phyloP scores from a whole-genome alignment of 495 filamentous ascomycete species.

The Penicillium tannophilum region DNA sequence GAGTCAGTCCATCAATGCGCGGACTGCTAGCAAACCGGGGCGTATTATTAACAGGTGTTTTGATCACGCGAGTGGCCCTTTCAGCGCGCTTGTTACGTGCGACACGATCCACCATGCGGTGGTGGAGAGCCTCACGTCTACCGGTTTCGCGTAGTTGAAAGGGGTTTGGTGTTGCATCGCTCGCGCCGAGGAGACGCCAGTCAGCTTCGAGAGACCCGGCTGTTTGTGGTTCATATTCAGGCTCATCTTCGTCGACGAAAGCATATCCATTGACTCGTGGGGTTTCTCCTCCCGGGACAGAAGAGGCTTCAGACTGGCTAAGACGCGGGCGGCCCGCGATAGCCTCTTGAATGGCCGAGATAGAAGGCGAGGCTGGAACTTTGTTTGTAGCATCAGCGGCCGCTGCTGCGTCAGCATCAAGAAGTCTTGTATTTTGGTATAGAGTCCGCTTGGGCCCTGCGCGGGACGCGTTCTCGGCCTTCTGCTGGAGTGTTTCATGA shows the following conservation, averaged over 20 bases:
- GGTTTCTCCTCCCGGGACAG: slow-evolving; percentile 64
- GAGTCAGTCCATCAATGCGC: slow-evolving; percentile 59
- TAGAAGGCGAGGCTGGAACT: slow-evolving; percentile 72
- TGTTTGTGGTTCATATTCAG: slow-evolving; percentile 58
- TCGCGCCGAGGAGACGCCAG: slow-evolving; percentile 53
- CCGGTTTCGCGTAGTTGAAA: slow-evolving; percentile 79
- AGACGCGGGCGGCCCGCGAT: slow-evolving; percentile 73
- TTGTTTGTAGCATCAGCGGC: slow-evolving; percentile 32
- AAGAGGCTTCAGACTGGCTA: slow-evolving; percentile 65
- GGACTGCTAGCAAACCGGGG: slow-evolving; percentile 81
- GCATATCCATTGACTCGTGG: slow-evolving; percentile 90
- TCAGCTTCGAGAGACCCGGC: slow-evolving; percentile 23
- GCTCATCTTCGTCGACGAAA: slow-evolving; percentile 85
- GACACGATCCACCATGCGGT: slow-evolving; percentile 87
- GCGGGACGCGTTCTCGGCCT: slow-evolving; percentile 66
- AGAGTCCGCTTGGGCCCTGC: slow-evolving; percentile 76
- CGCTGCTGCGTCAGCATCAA: slow-evolving; percentile 27
- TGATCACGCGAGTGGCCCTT: slow-evolving; percentile 49
- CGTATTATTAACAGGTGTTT: slow-evolving; percentile 59
- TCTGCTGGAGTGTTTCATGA: slow-evolving; percentile 65
- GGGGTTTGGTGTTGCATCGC: slow-evolving; percentile 70
- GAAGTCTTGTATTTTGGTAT: slow-evolving; percentile 81
- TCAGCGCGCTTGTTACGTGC: slow-evolving; percentile 69
- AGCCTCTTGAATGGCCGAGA: slow-evolving; percentile 84
- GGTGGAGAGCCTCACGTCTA: slow-evolving; percentile 79